phyloP scores from a whole-genome alignment of 2,329 filamentous ascomycete species.

The Xylaria sp. region DNA sequence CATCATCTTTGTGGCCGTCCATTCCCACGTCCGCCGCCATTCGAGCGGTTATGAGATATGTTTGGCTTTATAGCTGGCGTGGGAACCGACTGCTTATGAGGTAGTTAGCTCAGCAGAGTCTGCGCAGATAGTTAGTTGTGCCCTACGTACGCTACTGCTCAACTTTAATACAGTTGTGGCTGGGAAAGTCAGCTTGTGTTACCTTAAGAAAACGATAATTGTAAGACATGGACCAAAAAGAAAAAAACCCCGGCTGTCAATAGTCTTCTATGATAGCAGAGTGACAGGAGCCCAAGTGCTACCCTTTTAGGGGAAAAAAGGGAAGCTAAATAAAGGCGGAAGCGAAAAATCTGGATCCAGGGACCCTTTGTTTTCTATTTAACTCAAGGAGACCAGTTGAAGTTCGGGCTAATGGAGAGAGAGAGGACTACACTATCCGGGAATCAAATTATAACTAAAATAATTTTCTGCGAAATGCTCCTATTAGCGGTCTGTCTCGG shows the following conservation, averaged over 20 bases:
- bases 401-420: constrained; percentile 5
- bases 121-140: background rate
- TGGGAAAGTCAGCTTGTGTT: constrained; percentile 1
- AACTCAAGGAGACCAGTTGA: background rate
- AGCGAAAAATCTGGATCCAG: background rate
- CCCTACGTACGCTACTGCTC: background rate
- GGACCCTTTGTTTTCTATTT: background rate
- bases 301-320: background rate
- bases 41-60: background rate
- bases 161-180: background rate
- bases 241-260: background rate
- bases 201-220: background rate
- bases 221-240: constrained; percentile 3
- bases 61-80: background rate
- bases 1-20: constrained; percentile 17
- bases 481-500: constrained; percentile 17
- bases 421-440: background rate
- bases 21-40: constrained; percentile 26
- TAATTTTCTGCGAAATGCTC: constrained; percentile 4
- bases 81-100: constrained; percentile 5
- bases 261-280: background rate
- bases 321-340: background rate
- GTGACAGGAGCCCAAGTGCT: background rate
- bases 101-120: constrained; percentile 10
- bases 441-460: background rate